phyloP scores from a whole-genome alignment of 345 rosid genomes.

The thale cress (Arabidopsis thaliana) region DNA sequence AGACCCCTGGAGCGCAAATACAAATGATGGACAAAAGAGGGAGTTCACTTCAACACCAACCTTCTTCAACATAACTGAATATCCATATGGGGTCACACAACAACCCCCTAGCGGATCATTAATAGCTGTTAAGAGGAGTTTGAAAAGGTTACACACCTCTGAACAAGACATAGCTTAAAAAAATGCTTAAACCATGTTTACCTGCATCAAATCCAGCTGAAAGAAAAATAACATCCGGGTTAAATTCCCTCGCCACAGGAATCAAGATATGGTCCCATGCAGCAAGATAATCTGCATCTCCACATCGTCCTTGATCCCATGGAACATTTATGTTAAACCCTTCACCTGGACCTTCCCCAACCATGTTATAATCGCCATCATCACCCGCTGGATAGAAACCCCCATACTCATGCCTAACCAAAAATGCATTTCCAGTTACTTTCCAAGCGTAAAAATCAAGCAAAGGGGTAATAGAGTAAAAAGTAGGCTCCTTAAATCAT shows the following conservation, averaged over 20 bases:
- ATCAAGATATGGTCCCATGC: slow-evolving; percentile 92
- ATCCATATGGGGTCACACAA: slow-evolving; percentile 80
- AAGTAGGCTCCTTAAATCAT: slow-evolving; percentile 1
- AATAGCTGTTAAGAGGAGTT: slow-evolving; percentile 56
- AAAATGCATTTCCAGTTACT: slow-evolving; percentile 20
- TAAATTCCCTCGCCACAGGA: slow-evolving; percentile 80
- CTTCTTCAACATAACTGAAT: slow-evolving; percentile 78
- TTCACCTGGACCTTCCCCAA: slow-evolving; percentile 89
- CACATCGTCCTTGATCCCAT: slow-evolving; percentile 85
- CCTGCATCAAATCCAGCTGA: slow-evolving; percentile 99
- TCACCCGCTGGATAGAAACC: slow-evolving; percentile 77
- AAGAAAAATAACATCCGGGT: slow-evolving; percentile 75
- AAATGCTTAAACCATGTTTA: slow-evolving; percentile 20
- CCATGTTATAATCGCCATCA: slow-evolving; percentile 80
- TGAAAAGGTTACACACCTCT: slow-evolving; percentile 26
- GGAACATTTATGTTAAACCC: slow-evolving; percentile 96
- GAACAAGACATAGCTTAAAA: background rate
- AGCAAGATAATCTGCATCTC: slow-evolving; percentile 91
- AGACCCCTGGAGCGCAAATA: slow-evolving; percentile 43
- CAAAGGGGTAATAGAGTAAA: background rate
- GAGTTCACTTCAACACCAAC: slow-evolving; percentile 43
- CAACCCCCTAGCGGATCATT: slow-evolving; percentile 96
- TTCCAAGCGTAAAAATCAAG: slow-evolving; percentile 19
- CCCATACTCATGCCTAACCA: slow-evolving; percentile 81
- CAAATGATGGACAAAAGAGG: slow-evolving; percentile 55